Evolutionary conservation across 208 protist species (phyloP).

Genomic region (Acanthamoeba lugdunensis): DNA sequence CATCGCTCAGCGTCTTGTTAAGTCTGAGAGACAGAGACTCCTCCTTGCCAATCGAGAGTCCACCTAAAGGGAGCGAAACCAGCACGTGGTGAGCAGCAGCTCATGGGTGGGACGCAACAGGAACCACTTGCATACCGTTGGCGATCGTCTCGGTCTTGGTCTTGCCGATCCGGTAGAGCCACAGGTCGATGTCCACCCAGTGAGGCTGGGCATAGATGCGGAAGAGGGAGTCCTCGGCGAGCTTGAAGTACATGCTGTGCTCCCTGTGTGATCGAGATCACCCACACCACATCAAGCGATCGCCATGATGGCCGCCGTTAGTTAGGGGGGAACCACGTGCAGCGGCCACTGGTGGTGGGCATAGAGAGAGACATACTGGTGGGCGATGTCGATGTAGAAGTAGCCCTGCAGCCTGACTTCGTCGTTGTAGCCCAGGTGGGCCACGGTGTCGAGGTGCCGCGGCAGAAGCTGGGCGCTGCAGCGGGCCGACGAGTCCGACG

Average conservation of each 20-base stretch:
- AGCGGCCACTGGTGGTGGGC: background rate
- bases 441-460: slow-evolving; percentile 21
- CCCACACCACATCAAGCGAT: background rate
- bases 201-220: slow-evolving; percentile 66
- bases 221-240: slow-evolving; percentile 44
- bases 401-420: slow-evolving; percentile 70
- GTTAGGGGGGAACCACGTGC: too few relatives aligned
- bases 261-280: background rate
- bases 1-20: slow-evolving; percentile 22
- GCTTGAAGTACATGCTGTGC: slow-evolving; percentile 63
- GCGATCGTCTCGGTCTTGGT: slow-evolving; percentile 52
- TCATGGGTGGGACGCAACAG: background rate
- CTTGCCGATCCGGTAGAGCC: slow-evolving; percentile 39
- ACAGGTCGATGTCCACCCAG: slow-evolving; percentile 71
- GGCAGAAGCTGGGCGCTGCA: slow-evolving; percentile 67
- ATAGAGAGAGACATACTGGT: background rate
- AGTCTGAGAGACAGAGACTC: slow-evolving; percentile 63
- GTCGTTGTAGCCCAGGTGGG: slow-evolving; percentile 59
- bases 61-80: background rate
- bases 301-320: too few relatives aligned
- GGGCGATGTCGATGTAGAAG: slow-evolving; percentile 64
- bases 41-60: slow-evolving; percentile 56
- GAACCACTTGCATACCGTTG: background rate
- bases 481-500: background rate
- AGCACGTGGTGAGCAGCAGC: too few relatives aligned